Evolutionary conservation across 345 rosid species (phyloP), one percentile per base, ranked within the genome.

Genomic region (Moricandia arvensis): DNA sequence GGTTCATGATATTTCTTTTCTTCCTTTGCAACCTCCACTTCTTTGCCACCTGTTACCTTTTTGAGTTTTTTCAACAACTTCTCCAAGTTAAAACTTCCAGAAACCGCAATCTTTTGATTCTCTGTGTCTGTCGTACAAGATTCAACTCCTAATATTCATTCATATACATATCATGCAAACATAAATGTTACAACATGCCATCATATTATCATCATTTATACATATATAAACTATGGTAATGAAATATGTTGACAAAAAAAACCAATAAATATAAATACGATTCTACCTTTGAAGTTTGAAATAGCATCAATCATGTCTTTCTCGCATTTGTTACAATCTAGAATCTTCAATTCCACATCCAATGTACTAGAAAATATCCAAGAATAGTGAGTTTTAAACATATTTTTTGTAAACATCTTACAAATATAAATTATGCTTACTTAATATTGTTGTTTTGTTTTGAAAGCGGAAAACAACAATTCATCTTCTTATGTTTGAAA

Each of bases 261-360:
- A 59, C 4, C 59, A 8, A 54, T 0, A 53, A 49, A 8, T 61
- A 35, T 17, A 66, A 33, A 27, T 33, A 1, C 8, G 6, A 13
- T 34, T 43, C 2, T 29, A 88, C 97, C 95, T 87, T 87, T 77
- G 64, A 87, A 80, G 71, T 88, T 88, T 30, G 91, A 69, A 61
- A 91, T 85, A 68, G 54, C 63, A 58, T 63, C 79, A 6, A 88
- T 90, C 11, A 89, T 85, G 1, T 34, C 59, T 75, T 78, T 80
- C 73, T 86, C 92, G 38, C 93, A 88, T 55, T 84, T 88, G 59
- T 82, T 70, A 61, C 97, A 93, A 16, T 89, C 49, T 86, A 87
- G 81, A n/a, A 87, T 83, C 53, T 74, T 79, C 67, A 72, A 84
- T 78, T 86, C 93, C 3, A 60, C 88, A 11, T 74, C 80, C 8